A percentile compares a stretch with the other conserved stretches of the same genome.
Conservation (phyloP, 2,329 filamentous ascomycete species). For the Cercospora janseana region DNA sequence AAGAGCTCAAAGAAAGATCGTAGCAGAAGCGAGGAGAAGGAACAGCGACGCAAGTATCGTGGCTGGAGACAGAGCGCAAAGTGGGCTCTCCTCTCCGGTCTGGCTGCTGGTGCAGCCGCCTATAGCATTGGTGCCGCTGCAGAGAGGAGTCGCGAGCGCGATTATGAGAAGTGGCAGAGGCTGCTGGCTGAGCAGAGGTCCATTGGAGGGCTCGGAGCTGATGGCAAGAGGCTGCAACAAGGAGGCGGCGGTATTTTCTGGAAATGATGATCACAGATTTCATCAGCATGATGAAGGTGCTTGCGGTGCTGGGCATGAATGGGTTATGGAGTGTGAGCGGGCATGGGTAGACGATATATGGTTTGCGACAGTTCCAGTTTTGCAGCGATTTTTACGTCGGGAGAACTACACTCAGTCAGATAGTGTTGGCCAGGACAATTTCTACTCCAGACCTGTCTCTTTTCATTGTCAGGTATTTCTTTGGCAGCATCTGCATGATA, state of each 20-base stretch:
- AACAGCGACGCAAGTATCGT: slow-evolving; percentile 17
- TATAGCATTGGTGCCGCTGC: slow-evolving; percentile 60
- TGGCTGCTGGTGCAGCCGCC: slow-evolving; percentile 54
- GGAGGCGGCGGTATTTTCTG: slow-evolving; percentile 6
- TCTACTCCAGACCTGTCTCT: no score
- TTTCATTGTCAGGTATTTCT: no score
- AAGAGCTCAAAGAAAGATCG: slow-evolving; percentile 31
- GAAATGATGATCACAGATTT: slow-evolving; percentile 1
- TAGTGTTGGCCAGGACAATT: no score
- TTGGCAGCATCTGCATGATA: no score
- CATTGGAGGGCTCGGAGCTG: slow-evolving; percentile 1
- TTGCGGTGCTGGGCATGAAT: not conserved
- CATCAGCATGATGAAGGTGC: not conserved
- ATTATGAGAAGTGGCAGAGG: slow-evolving; percentile 29
- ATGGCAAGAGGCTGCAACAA: slow-evolving; percentile 10
- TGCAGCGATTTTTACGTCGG: no score
- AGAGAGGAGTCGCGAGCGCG: slow-evolving; percentile 41
- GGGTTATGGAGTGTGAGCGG: not conserved
- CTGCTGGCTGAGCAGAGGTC: slow-evolving; percentile 22
- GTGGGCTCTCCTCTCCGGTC: slow-evolving; percentile 54
- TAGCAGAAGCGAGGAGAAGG: slow-evolving; percentile 12
- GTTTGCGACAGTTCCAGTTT: no score
- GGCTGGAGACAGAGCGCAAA: slow-evolving; percentile 38
- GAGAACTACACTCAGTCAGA: no score
- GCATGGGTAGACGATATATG: no score